A percentile compares a stretch with the other conserved stretches of the same genome.
These are phyloP conservation scores for Fallopia convolvulus DNA, from an alignment of 148 eudicot genomes.

Conservation along the genomic window DNA sequence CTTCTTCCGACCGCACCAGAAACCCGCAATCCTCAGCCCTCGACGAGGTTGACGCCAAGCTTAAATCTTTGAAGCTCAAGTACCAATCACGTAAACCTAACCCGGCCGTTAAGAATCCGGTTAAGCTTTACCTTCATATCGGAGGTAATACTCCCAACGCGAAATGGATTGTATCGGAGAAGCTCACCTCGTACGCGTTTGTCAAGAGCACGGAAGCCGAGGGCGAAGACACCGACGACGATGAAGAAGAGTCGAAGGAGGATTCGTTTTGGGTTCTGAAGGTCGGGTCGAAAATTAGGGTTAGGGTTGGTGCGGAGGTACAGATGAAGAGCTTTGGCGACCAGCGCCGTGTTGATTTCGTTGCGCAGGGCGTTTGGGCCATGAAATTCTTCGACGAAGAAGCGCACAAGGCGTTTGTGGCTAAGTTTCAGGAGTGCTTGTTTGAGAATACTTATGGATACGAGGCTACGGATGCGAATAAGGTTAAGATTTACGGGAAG, in stretches of 20 bases:
- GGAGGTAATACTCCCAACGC: conserved; percentile 85
- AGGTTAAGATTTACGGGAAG: conserved; percentile 77
- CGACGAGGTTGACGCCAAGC: conserved; percentile 57
- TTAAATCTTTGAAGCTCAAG: conserved; percentile 57
- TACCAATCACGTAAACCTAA: conserved; percentile 34
- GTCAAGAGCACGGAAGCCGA: conserved; percentile 17
- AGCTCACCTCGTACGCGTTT: conserved; percentile 40
- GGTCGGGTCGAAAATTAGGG: conserved; percentile 52
- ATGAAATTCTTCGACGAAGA: conserved; percentile 58
- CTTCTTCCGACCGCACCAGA: conserved; percentile 7
- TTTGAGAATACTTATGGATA: conserved; percentile 86
- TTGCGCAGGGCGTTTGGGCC: conserved; percentile 77
- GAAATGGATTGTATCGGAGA: conserved; percentile 65
- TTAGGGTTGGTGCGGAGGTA: conserved; percentile 64
- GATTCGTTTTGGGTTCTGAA: conserved; percentile 48
- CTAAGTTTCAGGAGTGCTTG: conserved; percentile 57
- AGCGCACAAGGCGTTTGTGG: conserved; percentile 45
- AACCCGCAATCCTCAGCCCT: conserved; percentile 25
- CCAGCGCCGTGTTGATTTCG: conserved; percentile 78
- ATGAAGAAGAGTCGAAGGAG: conserved; percentile 24
- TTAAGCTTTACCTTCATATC: conserved; percentile 70
- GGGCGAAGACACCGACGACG: conserved; percentile 17
- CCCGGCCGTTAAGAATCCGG: conserved; percentile 32
- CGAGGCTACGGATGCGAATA: conserved; percentile 55
- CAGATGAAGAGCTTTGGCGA: conserved; percentile 91